Evolutionary conservation across 2,329 filamentous ascomycete species (phyloP).

Genomic region (Trichoderma asperellum): DNA sequence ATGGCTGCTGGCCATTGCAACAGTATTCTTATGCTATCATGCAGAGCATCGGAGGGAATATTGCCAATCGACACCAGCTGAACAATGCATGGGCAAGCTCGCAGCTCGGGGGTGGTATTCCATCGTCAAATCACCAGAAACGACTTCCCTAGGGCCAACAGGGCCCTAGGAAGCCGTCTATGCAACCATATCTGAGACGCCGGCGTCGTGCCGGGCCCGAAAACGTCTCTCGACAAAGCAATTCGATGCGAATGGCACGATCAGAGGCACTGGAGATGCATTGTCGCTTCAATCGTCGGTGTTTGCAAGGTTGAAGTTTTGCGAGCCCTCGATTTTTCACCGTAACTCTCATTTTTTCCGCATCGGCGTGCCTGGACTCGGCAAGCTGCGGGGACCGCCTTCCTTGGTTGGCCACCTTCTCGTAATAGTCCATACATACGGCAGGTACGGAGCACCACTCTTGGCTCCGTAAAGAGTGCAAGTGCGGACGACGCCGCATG

Average conservation of each 20-base stretch:
- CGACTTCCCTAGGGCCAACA: not conserved
- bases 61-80: not conserved
- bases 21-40: not conserved
- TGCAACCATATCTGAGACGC: slow-evolving; percentile 16
- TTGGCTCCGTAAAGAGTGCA: slow-evolving; percentile 5
- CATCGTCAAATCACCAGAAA: not conserved
- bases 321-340: slow-evolving; percentile 6
- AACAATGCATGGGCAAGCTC: too few relatives aligned
- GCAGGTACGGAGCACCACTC: slow-evolving; percentile 22
- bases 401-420: slow-evolving; percentile 9
- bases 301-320: slow-evolving; percentile 28
- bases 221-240: not conserved
- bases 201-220: slow-evolving; percentile 2
- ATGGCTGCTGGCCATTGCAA: slow-evolving; percentile 6
- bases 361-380: slow-evolving; percentile 16
- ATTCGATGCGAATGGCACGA: not conserved
- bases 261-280: not conserved
- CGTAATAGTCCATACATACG: not conserved
- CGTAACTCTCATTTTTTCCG: slow-evolving; percentile 20
- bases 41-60: slow-evolving; percentile 21
- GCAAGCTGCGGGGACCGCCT: slow-evolving; percentile 22
- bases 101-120: not conserved
- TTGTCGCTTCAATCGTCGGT: slow-evolving; percentile 11
- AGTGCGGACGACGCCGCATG: not conserved
- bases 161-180: not conserved